Percentiles rank a stretch among this genome's conserved stretches.
Conservation (phyloP, 140 eudicot genomes). For the Oenanthe javanica region DNA sequence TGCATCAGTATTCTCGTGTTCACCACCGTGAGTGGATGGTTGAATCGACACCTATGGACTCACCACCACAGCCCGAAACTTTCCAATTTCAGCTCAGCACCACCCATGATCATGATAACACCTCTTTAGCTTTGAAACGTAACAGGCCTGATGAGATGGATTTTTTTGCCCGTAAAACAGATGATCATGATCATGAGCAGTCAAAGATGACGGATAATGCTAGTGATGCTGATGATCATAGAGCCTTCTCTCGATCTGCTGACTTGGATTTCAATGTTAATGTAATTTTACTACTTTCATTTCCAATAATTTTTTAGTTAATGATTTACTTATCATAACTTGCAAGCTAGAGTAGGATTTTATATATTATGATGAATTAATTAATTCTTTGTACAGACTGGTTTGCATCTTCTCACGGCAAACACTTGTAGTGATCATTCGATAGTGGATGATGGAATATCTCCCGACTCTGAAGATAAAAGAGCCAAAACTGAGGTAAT, state of each 20-base stretch:
- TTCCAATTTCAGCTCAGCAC: slow-evolving; percentile 56
- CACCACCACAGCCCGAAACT: slow-evolving; percentile 32
- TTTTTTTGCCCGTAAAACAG: slow-evolving; percentile 39
- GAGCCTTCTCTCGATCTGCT: not conserved
- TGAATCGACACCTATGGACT: slow-evolving; percentile 10
- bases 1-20: too few relatives aligned
- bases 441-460: slow-evolving; percentile 43
- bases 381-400: slow-evolving; percentile 34
- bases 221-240: slow-evolving; percentile 8
- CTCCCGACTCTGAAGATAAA: slow-evolving; percentile 35
- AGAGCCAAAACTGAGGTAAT: slow-evolving; percentile 53
- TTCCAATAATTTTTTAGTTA: too few relatives aligned
- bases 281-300: not conserved
- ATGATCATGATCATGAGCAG: slow-evolving; percentile 1
- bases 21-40: not conserved
- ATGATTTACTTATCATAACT: too few relatives aligned
- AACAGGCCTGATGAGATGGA: slow-evolving; percentile 45
- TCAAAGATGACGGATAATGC: slow-evolving; percentile 11
- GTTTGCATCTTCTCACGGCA: slow-evolving; percentile 49
- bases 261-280: slow-evolving; percentile 7
- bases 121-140: not conserved
- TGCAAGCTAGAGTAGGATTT: too few relatives aligned
- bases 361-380: not conserved
- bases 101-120: not conserved
- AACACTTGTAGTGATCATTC: slow-evolving; percentile 50